Base-by-base conservation (phyloP, 345 rosid genomes). In the Microthlaspi erraticum region DNA sequence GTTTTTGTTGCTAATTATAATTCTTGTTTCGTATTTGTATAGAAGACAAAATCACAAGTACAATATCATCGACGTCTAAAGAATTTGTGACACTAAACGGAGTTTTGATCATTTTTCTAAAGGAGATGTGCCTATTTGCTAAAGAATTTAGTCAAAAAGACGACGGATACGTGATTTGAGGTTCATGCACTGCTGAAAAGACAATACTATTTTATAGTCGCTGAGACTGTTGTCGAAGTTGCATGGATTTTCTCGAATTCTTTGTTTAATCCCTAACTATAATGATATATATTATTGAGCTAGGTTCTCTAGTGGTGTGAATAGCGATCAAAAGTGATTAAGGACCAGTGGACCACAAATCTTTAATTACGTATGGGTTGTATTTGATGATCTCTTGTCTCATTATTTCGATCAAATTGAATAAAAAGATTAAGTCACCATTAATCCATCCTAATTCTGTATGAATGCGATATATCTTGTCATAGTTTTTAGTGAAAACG, bases 121-220 rank as follows among this genome's bases (percentile, higher is more conserved):
- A 44, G 16, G 33, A 3, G 10, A 54, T 31, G 5, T 31, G 5
- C 2, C 4, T 60, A 41, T 8, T 49, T 51, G 29, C 16, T 53
- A 39, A 13, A 54, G 11, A 46, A 11, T 12, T 7, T 33, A 46
- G 64, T 46, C 34, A 45, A 56, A 73, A 73, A 57, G 71, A 26
- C 50, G 33, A 64, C 18, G 58, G 42, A 8, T 73, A 64, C 66
- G 71, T 73, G 71, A 38, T 48, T 46, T 54, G 49, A 53, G 77
- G 71, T 72, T 72, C 77, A 65, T 48, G 71, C 77, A 64, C 37
- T 73, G 33, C 19, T 10, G 45, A n/a, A 46, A 65, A n/a, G 51
- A 48, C 19, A 44, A 44, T 42, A 62, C 62, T 63, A 72, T 62
- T 62, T 33, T 53, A n/a, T 34, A 20, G 64, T 72, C 48, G 55